A percentile compares a stretch with the other conserved stretches of the same genome.
phyloP scores from a whole-genome alignment of 495 filamentous ascomycete species.

The Penicillium pulvis region DNA sequence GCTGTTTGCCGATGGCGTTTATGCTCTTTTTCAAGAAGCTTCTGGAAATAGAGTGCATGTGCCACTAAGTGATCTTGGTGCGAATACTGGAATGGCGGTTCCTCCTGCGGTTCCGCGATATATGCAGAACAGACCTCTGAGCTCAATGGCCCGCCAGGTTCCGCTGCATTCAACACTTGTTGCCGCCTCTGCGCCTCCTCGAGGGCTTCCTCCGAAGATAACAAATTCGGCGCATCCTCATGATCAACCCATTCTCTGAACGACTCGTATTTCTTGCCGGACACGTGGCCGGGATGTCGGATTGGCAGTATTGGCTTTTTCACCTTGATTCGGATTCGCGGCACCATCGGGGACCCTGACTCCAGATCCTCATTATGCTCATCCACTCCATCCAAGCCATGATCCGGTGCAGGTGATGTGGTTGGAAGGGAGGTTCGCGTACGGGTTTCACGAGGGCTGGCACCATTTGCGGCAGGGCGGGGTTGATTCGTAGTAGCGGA shows the following conservation, averaged over 20 bases:
- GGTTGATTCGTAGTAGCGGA: slow-evolving; percentile 26
- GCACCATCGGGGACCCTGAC: slow-evolving; percentile 31
- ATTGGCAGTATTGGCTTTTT: slow-evolving; percentile 53
- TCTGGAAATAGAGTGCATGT: slow-evolving; percentile 78
- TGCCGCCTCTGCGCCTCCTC: slow-evolving; percentile 52
- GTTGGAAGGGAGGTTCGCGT: slow-evolving; percentile 33
- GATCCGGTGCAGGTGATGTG: slow-evolving; percentile 14
- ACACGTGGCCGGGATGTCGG: slow-evolving; percentile 55
- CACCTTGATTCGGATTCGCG: slow-evolving; percentile 54
- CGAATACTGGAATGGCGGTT: slow-evolving; percentile 74
- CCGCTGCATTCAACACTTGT: slow-evolving; percentile 67
- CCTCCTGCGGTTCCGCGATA: slow-evolving; percentile 71
- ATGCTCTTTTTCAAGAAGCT: slow-evolving; percentile 74
- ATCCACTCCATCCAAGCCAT: slow-evolving; percentile 12
- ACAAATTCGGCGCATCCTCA: slow-evolving; percentile 38
- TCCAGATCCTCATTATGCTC: slow-evolving; percentile 25
- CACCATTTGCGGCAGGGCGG: slow-evolving; percentile 24
- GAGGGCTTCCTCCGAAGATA: slow-evolving; percentile 58
- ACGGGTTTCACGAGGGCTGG: slow-evolving; percentile 28
- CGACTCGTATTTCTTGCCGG: slow-evolving; percentile 46
- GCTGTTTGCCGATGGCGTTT: slow-evolving; percentile 62
- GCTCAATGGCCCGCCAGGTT: slow-evolving; percentile 75
- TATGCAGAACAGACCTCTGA: slow-evolving; percentile 71
- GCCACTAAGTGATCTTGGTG: slow-evolving; percentile 83
- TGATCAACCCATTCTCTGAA: slow-evolving; percentile 60